These are phyloP conservation scores for Xylaria sp. DNA, from an alignment of 2,329 filamentous ascomycete species.

Conservation along the genomic window DNA sequence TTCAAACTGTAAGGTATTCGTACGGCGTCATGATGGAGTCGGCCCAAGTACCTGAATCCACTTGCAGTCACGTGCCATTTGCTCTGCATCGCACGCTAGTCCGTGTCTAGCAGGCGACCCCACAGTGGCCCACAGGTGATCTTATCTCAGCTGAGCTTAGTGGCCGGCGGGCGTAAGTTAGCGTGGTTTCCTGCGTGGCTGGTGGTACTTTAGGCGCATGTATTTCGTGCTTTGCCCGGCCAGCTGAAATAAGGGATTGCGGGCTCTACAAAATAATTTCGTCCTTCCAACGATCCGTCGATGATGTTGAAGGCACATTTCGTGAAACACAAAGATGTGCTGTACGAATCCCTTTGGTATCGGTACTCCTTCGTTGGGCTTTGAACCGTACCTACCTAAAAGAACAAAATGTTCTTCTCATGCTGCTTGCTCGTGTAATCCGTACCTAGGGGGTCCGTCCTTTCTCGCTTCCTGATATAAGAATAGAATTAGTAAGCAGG, in stretches of 20 bases:
- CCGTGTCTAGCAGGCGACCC: background rate
- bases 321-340: no score
- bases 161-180: background rate
- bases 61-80: slow-evolving; percentile 13
- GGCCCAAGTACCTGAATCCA: background rate
- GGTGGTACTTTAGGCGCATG: background rate
- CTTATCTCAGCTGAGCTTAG: background rate
- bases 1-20: background rate
- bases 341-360: no score
- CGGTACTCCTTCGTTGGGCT: no score
- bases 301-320: no score
- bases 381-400: no score
- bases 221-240: no score
- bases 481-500: background rate
- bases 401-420: no score
- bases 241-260: background rate
- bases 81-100: background rate
- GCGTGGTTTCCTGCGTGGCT: background rate
- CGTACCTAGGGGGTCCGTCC: background rate
- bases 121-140: background rate
- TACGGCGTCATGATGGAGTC: background rate
- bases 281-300: background rate
- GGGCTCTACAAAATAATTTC: background rate
- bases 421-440: no score
- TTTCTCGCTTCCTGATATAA: background rate